These are phyloP conservation scores for Alloteropsis semialata DNA, from an alignment of 176 grass and related monocot genomes.

Conservation along the genomic window DNA sequence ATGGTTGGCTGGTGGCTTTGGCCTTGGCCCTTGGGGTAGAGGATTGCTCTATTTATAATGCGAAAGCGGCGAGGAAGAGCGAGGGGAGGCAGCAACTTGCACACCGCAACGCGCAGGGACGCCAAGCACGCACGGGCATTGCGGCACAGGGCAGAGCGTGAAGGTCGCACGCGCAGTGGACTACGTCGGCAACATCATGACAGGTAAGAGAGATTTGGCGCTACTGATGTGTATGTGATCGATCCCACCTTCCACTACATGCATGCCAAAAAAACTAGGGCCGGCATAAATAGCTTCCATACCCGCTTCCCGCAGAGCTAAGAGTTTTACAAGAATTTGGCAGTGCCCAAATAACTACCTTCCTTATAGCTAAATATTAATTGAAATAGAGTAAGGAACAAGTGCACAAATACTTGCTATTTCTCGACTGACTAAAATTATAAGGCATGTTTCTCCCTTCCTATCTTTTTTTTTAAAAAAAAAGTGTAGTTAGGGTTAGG, in stretches of 20 bases:
- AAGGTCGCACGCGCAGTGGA: background rate
- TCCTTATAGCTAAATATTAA: too few relatives aligned
- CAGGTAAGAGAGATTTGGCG: background rate
- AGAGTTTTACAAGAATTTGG: background rate
- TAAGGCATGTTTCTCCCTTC: too few relatives aligned
- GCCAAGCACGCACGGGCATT: background rate
- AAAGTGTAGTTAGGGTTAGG: too few relatives aligned
- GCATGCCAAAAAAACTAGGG: background rate
- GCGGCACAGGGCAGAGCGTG: background rate
- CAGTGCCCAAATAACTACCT: too few relatives aligned
- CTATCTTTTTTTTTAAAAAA: too few relatives aligned
- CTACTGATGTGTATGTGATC: background rate
- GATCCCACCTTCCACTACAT: background rate
- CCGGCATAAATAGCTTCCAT: background rate
- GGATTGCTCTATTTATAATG: conserved; percentile 18
- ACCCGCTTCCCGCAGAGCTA: background rate
- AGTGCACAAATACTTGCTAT: too few relatives aligned
- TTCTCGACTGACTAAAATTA: too few relatives aligned
- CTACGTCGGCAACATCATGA: background rate
- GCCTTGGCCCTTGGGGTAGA: too few relatives aligned
- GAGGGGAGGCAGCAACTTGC: background rate
- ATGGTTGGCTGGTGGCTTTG: background rate
- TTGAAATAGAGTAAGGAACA: too few relatives aligned
- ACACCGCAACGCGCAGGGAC: background rate
- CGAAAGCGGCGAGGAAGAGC: background rate